Conservation (phyloP, 2,329 filamentous ascomycete species). For the Rosellinia necatrix region DNA sequence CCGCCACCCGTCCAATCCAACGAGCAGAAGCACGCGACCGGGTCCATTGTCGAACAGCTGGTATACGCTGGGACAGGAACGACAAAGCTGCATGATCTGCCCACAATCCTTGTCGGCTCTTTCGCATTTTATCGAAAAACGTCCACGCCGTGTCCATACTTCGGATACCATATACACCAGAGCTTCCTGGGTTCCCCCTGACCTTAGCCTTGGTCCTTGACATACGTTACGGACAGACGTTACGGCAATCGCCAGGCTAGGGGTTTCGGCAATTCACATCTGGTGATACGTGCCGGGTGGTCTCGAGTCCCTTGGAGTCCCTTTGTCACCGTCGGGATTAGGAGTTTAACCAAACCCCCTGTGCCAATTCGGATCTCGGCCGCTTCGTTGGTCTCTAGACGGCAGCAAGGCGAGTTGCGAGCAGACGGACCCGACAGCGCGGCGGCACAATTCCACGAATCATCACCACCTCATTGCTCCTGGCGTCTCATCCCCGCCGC, state of each 20-base stretch:
- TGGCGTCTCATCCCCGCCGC: slow-evolving; percentile 11
- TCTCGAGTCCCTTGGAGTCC: too few relatives aligned
- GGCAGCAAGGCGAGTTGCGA: slow-evolving; percentile 4
- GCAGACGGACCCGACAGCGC: neutral
- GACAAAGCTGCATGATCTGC: slow-evolving; percentile 22
- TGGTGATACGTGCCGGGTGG: too few relatives aligned
- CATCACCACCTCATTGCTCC: neutral
- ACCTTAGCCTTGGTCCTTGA: neutral
- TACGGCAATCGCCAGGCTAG: too few relatives aligned
- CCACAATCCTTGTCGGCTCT: slow-evolving; percentile 22
- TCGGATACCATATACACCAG: neutral
- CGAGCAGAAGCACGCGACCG: slow-evolving; percentile 13
- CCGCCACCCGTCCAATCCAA: neutral
- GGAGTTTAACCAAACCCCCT: too few relatives aligned
- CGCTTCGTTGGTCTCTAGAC: too few relatives aligned
- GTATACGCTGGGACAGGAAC: too few relatives aligned
- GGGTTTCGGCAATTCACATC: too few relatives aligned
- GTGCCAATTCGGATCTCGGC: too few relatives aligned
- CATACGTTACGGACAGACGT: neutral
- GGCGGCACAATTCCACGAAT: neutral
- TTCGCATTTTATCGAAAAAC: slow-evolving; percentile 6
- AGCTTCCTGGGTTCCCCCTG: neutral
- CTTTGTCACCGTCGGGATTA: too few relatives aligned
- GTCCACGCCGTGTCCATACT: neutral
- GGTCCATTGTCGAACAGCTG: slow-evolving; percentile 12